Evolutionary conservation across 805 yeast species (phyloP).

Genomic region (Myxozyma neglecta): DNA sequence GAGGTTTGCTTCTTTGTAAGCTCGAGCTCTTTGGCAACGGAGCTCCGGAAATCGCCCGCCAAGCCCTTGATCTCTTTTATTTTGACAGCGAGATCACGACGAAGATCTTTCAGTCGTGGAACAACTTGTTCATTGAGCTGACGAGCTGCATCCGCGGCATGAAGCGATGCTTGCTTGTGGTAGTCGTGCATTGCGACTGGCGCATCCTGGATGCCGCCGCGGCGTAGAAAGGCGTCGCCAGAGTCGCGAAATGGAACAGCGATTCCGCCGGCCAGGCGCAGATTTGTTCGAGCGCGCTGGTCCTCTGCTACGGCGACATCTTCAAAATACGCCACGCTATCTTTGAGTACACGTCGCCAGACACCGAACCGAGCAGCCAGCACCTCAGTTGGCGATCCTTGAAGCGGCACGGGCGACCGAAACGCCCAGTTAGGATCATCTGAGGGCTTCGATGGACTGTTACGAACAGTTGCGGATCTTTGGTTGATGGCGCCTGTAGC

Average conservation of each 20-base stretch:
- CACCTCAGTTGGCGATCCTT: slow-evolving; percentile 80
- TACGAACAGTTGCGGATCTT: too few species aligned
- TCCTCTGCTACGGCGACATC: slow-evolving; percentile 86
- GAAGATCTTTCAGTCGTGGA: slow-evolving; percentile 55
- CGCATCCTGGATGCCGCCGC: slow-evolving; percentile 38
- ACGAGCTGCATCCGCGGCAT: slow-evolving; percentile 58
- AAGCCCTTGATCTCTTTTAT: slow-evolving; percentile 83
- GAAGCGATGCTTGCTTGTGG: slow-evolving; percentile 59
- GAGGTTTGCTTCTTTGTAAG: slow-evolving; percentile 25
- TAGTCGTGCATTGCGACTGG: slow-evolving; percentile 40
- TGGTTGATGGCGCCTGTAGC: too few species aligned
- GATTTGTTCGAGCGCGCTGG: slow-evolving; percentile 80
- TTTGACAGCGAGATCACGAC: slow-evolving; percentile 75
- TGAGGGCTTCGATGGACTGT: background rate
- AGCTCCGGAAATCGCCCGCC: slow-evolving; percentile 80
- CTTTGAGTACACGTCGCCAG: slow-evolving; percentile 79
- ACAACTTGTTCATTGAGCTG: slow-evolving; percentile 62
- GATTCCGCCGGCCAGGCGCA: slow-evolving; percentile 77
- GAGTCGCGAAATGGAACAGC: slow-evolving; percentile 42
- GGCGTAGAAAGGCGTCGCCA: slow-evolving; percentile 41
- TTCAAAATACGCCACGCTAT: slow-evolving; percentile 69
- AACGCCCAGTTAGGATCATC: slow-evolving; percentile 19
- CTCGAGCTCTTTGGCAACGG: slow-evolving; percentile 64
- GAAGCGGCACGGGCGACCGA: slow-evolving; percentile 49
- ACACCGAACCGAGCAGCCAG: slow-evolving; percentile 80